Conservation (phyloP, 441 rosid species). For the Hypseocharis bilobata region DNA sequence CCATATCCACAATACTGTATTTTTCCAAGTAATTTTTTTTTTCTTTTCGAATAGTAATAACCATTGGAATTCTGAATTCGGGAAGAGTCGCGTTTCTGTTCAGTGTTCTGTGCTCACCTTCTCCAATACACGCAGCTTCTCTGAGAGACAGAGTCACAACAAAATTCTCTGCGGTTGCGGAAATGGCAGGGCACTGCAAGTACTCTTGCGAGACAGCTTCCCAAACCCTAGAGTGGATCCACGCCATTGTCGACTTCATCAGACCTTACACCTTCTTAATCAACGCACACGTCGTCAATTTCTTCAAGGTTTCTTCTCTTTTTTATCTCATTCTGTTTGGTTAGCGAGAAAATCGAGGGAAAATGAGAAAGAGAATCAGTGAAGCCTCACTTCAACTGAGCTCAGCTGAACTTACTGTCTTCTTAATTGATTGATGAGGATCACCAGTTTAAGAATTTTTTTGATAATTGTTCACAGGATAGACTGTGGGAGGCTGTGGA, state of each 20-base stretch:
- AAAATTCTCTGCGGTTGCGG: not conserved
- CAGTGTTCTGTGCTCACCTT: too few species aligned
- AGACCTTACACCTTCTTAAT: slow-evolving; percentile 41
- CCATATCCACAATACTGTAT: too few species aligned
- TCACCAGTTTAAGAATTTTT: too few species aligned
- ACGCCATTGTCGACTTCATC: slow-evolving; percentile 50
- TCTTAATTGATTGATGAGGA: too few species aligned
- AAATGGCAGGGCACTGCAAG: slow-evolving; percentile 21
- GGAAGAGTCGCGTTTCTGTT: too few species aligned
- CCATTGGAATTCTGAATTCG: too few species aligned
- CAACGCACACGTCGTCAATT: slow-evolving; percentile 66
- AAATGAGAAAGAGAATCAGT: too few species aligned
- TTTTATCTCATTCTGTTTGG: not conserved
- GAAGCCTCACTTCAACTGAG: not conserved
- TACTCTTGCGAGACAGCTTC: slow-evolving; percentile 50
- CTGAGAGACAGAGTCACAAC: not conserved
- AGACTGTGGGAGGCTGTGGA: slow-evolving; percentile 70
- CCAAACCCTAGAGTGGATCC: slow-evolving; percentile 63
- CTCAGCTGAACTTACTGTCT: not conserved
- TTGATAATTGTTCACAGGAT: slow-evolving; percentile 26
- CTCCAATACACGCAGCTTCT: too few species aligned
- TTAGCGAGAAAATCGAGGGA: not conserved
- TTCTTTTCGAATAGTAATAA: too few species aligned
- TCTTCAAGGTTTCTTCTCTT: slow-evolving; percentile 40
- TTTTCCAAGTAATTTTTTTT: too few species aligned